Evolutionary conservation across 257 asterid species (phyloP).

Genomic region (Fraxinus pennsylvanica): DNA sequence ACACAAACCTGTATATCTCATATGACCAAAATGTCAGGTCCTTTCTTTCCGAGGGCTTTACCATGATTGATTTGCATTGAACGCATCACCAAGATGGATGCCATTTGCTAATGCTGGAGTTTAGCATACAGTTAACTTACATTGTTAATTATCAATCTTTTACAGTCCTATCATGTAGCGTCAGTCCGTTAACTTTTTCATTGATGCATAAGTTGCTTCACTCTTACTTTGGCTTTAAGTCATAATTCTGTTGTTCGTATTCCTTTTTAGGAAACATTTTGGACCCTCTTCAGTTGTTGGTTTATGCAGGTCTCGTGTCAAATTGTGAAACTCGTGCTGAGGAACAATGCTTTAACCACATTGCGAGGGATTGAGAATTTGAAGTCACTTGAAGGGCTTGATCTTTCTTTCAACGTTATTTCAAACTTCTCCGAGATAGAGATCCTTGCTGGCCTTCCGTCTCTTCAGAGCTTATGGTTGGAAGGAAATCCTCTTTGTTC

Average conservation of each 20-base stretch:
- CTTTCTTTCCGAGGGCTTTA: not conserved
- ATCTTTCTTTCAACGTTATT: slow-evolving; percentile 85
- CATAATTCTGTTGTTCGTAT: not conserved
- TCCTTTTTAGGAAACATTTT: slow-evolving; percentile 13
- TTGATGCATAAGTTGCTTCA: slow-evolving; percentile 17
- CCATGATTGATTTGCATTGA: not conserved
- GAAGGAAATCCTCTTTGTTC: slow-evolving; percentile 96
- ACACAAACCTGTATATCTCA: not conserved
- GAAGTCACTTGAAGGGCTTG: slow-evolving; percentile 85
- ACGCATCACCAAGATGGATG: not conserved
- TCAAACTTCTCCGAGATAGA: slow-evolving; percentile 87
- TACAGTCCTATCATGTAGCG: not conserved
- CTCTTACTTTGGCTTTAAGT: not conserved
- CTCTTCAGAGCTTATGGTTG: slow-evolving; percentile 80
- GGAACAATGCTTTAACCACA: slow-evolving; percentile 92
- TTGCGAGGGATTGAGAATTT: slow-evolving; percentile 81
- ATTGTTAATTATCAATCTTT: not conserved
- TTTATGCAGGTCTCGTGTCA: slow-evolving; percentile 75
- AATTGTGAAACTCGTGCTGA: slow-evolving; percentile 81
- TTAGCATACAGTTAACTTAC: not conserved
- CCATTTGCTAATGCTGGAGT: not conserved
- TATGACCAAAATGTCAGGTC: not conserved
- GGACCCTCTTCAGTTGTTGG: slow-evolving; percentile 27
- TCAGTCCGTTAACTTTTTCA: not conserved
- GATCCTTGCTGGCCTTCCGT: slow-evolving; percentile 71